Conservation (phyloP, 2,329 filamentous ascomycete genomes). For the Aspergillus sp. region DNA sequence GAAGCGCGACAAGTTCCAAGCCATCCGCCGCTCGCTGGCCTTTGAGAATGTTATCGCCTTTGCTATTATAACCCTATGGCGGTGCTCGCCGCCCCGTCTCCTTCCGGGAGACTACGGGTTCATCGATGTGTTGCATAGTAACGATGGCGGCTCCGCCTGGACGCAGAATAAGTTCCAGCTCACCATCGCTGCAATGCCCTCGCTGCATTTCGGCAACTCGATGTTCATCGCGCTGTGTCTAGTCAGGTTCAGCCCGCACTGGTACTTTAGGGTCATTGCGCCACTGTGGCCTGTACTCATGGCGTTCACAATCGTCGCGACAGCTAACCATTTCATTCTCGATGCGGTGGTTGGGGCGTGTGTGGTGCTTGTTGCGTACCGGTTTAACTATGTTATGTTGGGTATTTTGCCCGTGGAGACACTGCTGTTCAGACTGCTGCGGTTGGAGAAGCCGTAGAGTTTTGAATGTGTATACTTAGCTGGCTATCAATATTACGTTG, state of each 20-base stretch:
- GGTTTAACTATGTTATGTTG: slow-evolving; percentile 24
- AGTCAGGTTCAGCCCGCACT: slow-evolving; percentile 44
- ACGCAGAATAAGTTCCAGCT: slow-evolving; percentile 49
- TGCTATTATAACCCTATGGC: slow-evolving; percentile 48
- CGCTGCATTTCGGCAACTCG: slow-evolving; percentile 47
- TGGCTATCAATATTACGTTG: background rate
- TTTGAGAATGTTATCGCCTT: slow-evolving; percentile 52
- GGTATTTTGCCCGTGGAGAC: slow-evolving; percentile 24
- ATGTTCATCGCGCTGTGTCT: slow-evolving; percentile 30
- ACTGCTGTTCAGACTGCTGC: slow-evolving; percentile 17
- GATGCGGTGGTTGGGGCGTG: slow-evolving; percentile 64
- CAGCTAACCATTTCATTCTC: slow-evolving; percentile 67
- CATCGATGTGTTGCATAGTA: slow-evolving; percentile 46
- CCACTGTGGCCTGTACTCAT: slow-evolving; percentile 47
- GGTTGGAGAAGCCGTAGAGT: slow-evolving; percentile 27
- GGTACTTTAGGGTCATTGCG: slow-evolving; percentile 35
- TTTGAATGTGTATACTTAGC: background rate
- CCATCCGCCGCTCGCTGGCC: slow-evolving; percentile 50
- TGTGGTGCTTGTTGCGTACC: slow-evolving; percentile 24
- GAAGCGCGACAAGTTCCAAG: slow-evolving; percentile 40
- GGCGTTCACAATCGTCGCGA: slow-evolving; percentile 61
- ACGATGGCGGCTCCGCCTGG: slow-evolving; percentile 33
- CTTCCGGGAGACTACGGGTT: slow-evolving; percentile 47
- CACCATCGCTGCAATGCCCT: slow-evolving; percentile 53
- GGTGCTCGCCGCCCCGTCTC: slow-evolving; percentile 52